Base-by-base conservation (phyloP, 768 basidiomycete species). In the Tremella yokohamensis region DNA sequence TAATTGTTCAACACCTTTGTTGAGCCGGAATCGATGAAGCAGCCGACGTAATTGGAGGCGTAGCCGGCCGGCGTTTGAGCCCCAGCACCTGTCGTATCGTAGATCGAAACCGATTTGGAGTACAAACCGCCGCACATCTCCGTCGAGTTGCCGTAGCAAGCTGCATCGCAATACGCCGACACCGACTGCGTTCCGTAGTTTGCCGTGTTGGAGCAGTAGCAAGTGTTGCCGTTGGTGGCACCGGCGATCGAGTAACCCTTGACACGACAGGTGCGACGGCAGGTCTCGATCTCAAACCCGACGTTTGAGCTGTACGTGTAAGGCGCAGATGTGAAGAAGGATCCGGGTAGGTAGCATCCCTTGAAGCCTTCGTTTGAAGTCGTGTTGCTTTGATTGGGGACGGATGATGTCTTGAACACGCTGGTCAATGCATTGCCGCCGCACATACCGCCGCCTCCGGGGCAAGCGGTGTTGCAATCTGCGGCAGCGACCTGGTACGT, bases 391-490 rank as follows among this genome's bases (percentile, higher is more conserved):
- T 25, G 19, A 51, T 25, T n/a, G n/a, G n/a, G n/a, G n/a, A n/a
- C n/a, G n/a, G 29, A 11, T 11, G 11, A 34, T 34, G 29, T 34
- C 29, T n/a, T n/a, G 11, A 34, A 34, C 29, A 34, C 29, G 29
- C 6, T 6, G 29, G 11, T 34, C 29, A 6, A 6, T 4, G 6
- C 29, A 11, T 11, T 34, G 29, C 29, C 29, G 29, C 29, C 29
- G 29, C 29, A 34, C 29, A 34, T 34, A 11, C 29, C 29, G 29
- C 29, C 29, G 29, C 29, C 29, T 4, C 87, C 89, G 16, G 80
- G 81, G 60, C 89, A 91, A 0, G 79, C 80, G 85, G 85, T 87
- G 70, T 82, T 83, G 67, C 89, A 91, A 29, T 80, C 80, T 2
- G 78, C 74, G 1, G 51, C 3, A 11, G 34, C 22, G 12, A 37